These are phyloP conservation scores for Tricladium varicosporioides DNA, from an alignment of 2,329 filamentous ascomycete genomes.

Conservation along the genomic window DNA sequence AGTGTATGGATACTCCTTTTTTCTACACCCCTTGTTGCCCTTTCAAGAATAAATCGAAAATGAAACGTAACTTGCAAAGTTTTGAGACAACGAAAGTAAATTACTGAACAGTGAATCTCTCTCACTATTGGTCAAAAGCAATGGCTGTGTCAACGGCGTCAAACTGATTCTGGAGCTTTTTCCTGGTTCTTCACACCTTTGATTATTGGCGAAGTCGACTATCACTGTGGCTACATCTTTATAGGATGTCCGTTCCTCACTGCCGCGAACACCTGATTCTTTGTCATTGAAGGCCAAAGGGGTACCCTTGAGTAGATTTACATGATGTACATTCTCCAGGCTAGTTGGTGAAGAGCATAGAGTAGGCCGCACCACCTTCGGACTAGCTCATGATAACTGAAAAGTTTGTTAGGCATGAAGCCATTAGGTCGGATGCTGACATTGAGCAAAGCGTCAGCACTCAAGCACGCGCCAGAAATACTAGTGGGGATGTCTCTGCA, in stretches of 20 bases:
- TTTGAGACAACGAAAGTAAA: too few species aligned
- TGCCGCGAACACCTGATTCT: slow-evolving; percentile 38
- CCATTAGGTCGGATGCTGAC: neutral
- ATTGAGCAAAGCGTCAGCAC: slow-evolving; percentile 15
- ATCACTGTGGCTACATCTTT: slow-evolving; percentile 67
- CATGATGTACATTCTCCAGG: slow-evolving; percentile 26
- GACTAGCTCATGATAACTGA: slow-evolving; percentile 20
- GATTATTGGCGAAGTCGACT: slow-evolving; percentile 63
- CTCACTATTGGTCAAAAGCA: slow-evolving; percentile 55
- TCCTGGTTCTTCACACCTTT: slow-evolving; percentile 76
- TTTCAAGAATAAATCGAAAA: neutral
- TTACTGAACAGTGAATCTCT: slow-evolving; percentile 50
- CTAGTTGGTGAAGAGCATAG: slow-evolving; percentile 16
- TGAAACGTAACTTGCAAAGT: too few species aligned
- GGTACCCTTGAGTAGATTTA: slow-evolving; percentile 25
- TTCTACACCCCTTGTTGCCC: neutral
- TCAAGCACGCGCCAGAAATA: slow-evolving; percentile 14
- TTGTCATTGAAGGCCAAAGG: slow-evolving; percentile 46
- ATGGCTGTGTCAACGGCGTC: slow-evolving; percentile 58
- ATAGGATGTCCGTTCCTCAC: slow-evolving; percentile 65
- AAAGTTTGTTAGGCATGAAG: slow-evolving; percentile 12
- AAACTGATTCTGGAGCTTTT: slow-evolving; percentile 63
- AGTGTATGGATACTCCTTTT: slow-evolving; percentile 33
- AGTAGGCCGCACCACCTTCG: slow-evolving; percentile 18
- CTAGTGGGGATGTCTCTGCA: neutral